phyloP scores from a whole-genome alignment of 805 yeast genomes.

The Yamadazyma nakazawae region DNA sequence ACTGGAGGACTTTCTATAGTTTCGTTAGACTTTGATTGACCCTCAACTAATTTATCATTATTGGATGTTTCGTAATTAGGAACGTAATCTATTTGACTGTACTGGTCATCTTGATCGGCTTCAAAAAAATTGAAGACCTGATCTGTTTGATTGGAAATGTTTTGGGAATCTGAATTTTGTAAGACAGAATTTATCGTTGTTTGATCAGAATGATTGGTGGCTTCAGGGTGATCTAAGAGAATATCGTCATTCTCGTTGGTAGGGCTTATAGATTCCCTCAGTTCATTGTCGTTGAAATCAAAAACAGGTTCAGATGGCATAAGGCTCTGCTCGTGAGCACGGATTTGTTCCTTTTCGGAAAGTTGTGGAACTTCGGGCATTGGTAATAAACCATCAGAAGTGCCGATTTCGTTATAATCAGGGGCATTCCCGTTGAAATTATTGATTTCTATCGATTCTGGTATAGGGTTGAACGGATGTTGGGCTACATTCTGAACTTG shows the following conservation, averaged over 20 bases:
- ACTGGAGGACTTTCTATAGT: not conserved
- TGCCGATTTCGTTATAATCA: constrained; percentile 21
- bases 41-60: constrained; percentile 22
- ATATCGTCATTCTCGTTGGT: constrained; percentile 12
- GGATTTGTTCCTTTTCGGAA: constrained; percentile 58
- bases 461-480: constrained; percentile 15
- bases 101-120: constrained; percentile 8
- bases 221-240: not conserved
- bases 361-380: constrained; percentile 19
- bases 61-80: constrained; percentile 31
- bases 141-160: not conserved
- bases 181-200: not conserved
- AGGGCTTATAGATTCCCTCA: constrained; percentile 21
- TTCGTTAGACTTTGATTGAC: not conserved
- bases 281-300: constrained; percentile 19
- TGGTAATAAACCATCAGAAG: constrained; percentile 8
- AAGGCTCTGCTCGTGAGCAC: constrained; percentile 53
- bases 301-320: constrained; percentile 54
- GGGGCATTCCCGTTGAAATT: constrained; percentile 24
- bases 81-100: constrained; percentile 28
- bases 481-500: not conserved
- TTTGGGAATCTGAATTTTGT: not conserved
- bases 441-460: constrained; percentile 17
- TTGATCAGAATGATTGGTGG: not conserved
- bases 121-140: not conserved